phyloP scores from a whole-genome alignment of 495 filamentous ascomycete genomes.

The Neurospora sp. region DNA sequence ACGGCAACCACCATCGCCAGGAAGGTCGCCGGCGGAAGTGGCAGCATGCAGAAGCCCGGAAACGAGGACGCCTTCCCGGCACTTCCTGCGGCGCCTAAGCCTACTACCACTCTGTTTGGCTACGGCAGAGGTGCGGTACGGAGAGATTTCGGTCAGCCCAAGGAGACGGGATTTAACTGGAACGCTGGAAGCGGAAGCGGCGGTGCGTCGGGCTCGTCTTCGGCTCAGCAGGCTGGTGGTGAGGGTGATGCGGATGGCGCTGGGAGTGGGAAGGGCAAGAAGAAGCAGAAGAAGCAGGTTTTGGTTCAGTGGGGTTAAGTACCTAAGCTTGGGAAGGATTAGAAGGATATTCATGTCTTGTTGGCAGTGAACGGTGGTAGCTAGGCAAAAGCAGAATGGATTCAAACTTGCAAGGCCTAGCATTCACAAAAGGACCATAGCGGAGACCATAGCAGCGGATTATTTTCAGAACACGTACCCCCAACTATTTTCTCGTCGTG shows the following conservation, averaged over 20 bases:
- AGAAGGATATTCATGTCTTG: no score
- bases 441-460: no score
- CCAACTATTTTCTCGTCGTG: no score
- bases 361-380: no score
- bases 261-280: constrained; percentile 43
- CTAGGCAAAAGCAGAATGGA: no score
- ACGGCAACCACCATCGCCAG: constrained; percentile 7
- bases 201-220: constrained; percentile 1
- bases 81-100: constrained; percentile 68
- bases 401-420: no score
- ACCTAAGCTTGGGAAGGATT: no score
- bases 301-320: constrained; percentile 50
- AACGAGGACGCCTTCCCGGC: constrained; percentile 65
- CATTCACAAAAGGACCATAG: no score
- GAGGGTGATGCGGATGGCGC: constrained; percentile 18
- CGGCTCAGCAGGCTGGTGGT: background rate
- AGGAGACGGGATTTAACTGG: constrained; percentile 34
- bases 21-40: background rate
- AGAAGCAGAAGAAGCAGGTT: constrained; percentile 76
- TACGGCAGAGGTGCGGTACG: constrained; percentile 63
- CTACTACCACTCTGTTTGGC: constrained; percentile 69
- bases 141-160: constrained; percentile 44
- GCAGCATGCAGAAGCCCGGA: constrained; percentile 4
- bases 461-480: no score
- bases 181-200: constrained; percentile 8